Conservation (phyloP, 139 green algal species). For the Gonium pectorale region DNA sequence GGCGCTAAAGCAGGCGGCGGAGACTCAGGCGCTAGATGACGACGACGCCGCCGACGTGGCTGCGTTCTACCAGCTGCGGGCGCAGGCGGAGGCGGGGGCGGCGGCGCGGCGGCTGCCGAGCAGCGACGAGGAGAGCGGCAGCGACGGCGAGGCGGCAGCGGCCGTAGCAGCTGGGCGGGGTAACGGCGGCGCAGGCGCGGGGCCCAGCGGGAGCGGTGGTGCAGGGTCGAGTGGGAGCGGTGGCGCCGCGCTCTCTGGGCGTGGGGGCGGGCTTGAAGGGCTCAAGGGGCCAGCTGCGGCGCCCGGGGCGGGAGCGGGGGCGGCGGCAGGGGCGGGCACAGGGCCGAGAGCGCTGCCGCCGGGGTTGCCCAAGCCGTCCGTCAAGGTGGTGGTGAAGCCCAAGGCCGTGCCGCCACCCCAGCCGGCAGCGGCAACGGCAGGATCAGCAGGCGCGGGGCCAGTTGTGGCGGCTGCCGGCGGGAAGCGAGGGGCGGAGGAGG, state of each 20-base stretch:
- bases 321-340: constrained; percentile 31
- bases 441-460: neutral
- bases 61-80: constrained; percentile 75
- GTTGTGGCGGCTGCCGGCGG: neutral
- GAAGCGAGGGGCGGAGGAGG: neutral
- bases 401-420: neutral
- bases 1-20: constrained; percentile 68
- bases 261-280: too few relatives aligned
- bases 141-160: neutral
- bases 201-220: constrained; percentile 1
- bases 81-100: constrained; percentile 25
- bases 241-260: neutral
- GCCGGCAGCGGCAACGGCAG: neutral
- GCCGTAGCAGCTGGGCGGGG: neutral
- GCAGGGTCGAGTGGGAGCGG: neutral
- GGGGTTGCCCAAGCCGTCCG: constrained; percentile 19
- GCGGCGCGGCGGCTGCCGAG: constrained; percentile 1
- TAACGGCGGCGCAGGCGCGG: neutral
- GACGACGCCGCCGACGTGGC: constrained; percentile 79
- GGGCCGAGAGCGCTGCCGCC: neutral
- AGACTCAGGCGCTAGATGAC: constrained; percentile 59
- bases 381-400: constrained; percentile 52
- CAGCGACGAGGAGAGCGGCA: constrained; percentile 18
- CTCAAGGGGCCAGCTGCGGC: neutral
- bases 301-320: constrained; percentile 14